phyloP scores from a whole-genome alignment of 2,329 filamentous ascomycete genomes.

The Aspergillus fructus region DNA sequence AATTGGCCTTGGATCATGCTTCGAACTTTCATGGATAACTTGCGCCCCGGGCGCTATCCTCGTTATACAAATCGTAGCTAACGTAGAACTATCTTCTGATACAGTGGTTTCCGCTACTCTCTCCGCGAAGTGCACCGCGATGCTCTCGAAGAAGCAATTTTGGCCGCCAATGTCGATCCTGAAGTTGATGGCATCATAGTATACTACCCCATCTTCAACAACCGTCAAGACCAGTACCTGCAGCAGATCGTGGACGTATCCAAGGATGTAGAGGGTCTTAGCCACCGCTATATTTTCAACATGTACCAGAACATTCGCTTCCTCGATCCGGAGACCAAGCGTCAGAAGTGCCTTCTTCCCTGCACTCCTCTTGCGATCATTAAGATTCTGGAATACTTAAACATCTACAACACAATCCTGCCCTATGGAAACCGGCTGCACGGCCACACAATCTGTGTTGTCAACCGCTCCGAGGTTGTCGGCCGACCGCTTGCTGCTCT shows the following conservation, averaged over 20 bases:
- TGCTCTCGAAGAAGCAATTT: conserved; percentile 82
- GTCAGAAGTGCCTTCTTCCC: conserved; percentile 88
- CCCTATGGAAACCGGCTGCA: conserved; percentile 90
- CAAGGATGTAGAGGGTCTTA: conserved; percentile 95
- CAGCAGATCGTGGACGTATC: conserved; percentile 86
- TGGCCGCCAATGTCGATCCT: conserved; percentile 77
- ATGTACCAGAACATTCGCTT: conserved; percentile 99
- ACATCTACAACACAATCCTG: conserved; percentile 94
- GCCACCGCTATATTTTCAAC: conserved; percentile 93
- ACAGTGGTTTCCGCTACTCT: conserved; percentile 84
- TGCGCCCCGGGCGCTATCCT: neutral
- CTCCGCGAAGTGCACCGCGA: conserved; percentile 83
- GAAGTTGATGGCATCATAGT: conserved; percentile 87
- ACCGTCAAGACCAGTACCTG: conserved; percentile 86
- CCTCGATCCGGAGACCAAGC: conserved; percentile 65
- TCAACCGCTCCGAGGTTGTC: conserved; percentile 95
- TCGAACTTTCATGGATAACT: conserved; percentile 11
- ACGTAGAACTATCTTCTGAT: conserved; percentile 12
- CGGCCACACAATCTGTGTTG: conserved; percentile 91
- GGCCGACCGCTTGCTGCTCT: conserved; percentile 88
- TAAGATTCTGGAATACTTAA: conserved; percentile 93
- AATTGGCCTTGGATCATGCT: conserved; percentile 11
- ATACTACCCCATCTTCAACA: conserved; percentile 97
- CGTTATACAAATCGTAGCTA: conserved; percentile 19
- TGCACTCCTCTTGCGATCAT: conserved; percentile 95